Base-by-base conservation (phyloP, 202 grass and related monocot species). In the Setaria viridis region DNA sequence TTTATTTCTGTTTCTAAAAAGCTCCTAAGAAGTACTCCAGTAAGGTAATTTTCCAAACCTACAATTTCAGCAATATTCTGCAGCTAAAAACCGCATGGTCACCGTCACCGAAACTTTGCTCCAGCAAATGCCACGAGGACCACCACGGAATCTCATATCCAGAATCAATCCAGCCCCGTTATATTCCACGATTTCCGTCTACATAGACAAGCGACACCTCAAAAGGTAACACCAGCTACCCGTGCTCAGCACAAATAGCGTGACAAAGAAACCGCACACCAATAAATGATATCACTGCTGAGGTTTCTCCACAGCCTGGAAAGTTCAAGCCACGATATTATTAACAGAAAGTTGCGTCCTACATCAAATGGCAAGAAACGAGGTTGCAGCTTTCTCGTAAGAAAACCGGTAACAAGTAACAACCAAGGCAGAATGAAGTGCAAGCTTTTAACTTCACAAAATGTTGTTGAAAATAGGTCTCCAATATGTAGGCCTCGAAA, bases 301-400 rank as follows among this genome's bases (percentile, higher is more conserved):
- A 42, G 37, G 20, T 77, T 85, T 78, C 49, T 73, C 49, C 78
- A 82, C 59, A 85, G 82, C 66, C 72, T 82, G 89, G 72, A 88
- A 79, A 74, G 78, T 88, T 78, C 82, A 85, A 78, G 86, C 67
- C 78, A 85, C 73, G 19, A 65, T 78, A 85, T 91, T 91, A 91
- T 88, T 88, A 82, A 91, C 82, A 82, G 34, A 91, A 64, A 83
- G 65, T 71, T 14, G 58, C n/a, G 57, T 77, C 66, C 72, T 86
- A 90, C 72, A 70, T 55, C 46, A 87, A 68, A 76, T 6, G 5
- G 35, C 62, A 85, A 59, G 45, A 87, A 72, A 85, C 16, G 35
- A 85, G 43, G 66, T 85, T 84, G 72, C 82, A 82, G 16, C 72
- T 88, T 88, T 81, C 57, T 62, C 77, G 66, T 67, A 85, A 79